phyloP scores from a whole-genome alignment of 441 rosid genomes.

The Pelargonium myrrhifolium region DNA sequence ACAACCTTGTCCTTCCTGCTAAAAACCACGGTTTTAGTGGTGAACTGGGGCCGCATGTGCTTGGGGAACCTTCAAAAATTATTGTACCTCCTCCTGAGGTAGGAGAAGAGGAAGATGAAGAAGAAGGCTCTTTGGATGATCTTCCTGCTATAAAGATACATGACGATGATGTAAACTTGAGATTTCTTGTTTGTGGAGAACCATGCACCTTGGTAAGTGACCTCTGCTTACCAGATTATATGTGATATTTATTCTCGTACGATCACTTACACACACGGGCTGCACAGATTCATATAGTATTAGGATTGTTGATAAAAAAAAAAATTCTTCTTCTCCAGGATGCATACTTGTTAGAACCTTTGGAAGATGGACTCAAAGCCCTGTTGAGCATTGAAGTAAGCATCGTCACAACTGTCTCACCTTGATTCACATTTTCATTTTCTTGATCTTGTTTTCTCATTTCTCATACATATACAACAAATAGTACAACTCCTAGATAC shows the following conservation, averaged over 20 bases:
- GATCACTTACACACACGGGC: neutral
- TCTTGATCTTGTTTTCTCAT: neutral
- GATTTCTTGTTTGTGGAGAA: slow-evolving; percentile 4
- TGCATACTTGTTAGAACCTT: neutral
- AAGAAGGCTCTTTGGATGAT: neutral
- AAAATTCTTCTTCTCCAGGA: neutral
- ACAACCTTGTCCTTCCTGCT: neutral
- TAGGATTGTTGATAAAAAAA: too few species aligned
- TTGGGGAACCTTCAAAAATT: neutral
- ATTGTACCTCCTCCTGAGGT: neutral
- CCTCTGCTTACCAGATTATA: neutral
- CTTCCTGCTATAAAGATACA: slow-evolving; percentile 5
- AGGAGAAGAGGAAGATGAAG: slow-evolving; percentile 4
- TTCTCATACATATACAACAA: neutral
- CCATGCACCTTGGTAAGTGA: neutral
- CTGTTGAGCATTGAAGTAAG: neutral
- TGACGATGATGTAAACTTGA: slow-evolving; percentile 3
- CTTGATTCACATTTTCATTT: neutral
- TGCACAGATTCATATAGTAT: too few species aligned
- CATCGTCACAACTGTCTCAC: neutral
- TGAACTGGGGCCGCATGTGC: neutral
- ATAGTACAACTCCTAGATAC: too few species aligned
- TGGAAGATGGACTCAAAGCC: slow-evolving; percentile 5
- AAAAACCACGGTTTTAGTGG: neutral
- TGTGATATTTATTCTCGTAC: neutral